Percentiles rank a stretch among this genome's conserved stretches.
These are phyloP conservation scores for Exophiala dermatitidis DNA, from an alignment of 2,329 filamentous ascomycete genomes.

Conservation along the genomic window DNA sequence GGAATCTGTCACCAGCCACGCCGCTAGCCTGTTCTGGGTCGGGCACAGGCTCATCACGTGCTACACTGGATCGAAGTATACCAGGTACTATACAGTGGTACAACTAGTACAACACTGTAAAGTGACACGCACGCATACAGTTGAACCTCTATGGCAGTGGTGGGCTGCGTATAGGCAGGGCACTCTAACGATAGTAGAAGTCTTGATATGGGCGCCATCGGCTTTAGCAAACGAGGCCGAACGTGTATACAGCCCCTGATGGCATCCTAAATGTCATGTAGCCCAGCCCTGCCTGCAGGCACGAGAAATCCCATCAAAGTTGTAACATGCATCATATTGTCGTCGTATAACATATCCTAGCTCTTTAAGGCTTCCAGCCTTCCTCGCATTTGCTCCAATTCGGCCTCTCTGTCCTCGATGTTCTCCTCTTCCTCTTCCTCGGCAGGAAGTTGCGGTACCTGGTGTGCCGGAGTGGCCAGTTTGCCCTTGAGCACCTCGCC, in stretches of 20 bases:
- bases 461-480: slow-evolving; percentile 26
- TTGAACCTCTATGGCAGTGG: too few species aligned
- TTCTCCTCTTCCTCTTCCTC: slow-evolving; percentile 64
- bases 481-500: slow-evolving; percentile 81
- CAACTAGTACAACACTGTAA: too few species aligned
- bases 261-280: too few species aligned
- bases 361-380: slow-evolving; percentile 86
- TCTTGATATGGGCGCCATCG: too few species aligned
- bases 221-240: too few species aligned
- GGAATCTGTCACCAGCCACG: not conserved
- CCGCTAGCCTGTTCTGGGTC: not conserved
- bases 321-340: not conserved
- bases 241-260: too few species aligned
- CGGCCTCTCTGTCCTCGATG: slow-evolving; percentile 65
- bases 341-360: slow-evolving; percentile 38
- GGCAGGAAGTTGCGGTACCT: slow-evolving; percentile 32
- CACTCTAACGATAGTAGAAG: too few species aligned
- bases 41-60: not conserved
- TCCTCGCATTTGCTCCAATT: slow-evolving; percentile 90
- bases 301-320: not conserved
- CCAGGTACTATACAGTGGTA: not conserved
- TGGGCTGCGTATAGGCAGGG: too few species aligned
- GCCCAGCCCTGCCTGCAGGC: too few species aligned
- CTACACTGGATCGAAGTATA: not conserved
- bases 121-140: too few species aligned